These are phyloP conservation scores for Flaveria robusta DNA, from an alignment of 129 eudicot species.

Conservation along the genomic window DNA sequence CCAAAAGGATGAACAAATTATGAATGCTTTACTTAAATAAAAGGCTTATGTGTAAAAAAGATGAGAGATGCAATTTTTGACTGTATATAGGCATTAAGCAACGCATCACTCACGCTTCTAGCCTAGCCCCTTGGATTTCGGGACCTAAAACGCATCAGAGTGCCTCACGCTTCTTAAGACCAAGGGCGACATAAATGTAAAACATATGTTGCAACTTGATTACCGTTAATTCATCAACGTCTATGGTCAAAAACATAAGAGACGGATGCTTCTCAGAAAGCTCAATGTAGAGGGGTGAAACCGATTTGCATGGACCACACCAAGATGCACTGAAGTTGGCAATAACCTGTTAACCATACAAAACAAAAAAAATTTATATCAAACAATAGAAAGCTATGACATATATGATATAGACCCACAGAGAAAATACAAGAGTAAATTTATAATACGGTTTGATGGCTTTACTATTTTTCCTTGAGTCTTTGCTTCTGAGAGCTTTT, in stretches of 20 bases:
- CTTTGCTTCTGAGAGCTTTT: conserved; percentile 43
- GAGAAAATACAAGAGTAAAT: background rate
- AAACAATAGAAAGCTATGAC: background rate
- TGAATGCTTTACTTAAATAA: no score
- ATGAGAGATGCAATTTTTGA: no score
- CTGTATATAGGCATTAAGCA: no score
- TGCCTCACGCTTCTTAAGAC: no score
- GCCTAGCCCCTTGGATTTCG: no score
- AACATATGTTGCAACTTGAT: conserved; percentile 20
- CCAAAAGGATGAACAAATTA: no score
- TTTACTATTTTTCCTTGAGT: conserved; percentile 41
- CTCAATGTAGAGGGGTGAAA: conserved; percentile 73
- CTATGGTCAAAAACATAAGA: conserved; percentile 62
- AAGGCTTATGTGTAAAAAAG: no score
- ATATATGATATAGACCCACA: background rate
- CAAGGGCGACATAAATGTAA: background rate
- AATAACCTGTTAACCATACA: conserved; percentile 51
- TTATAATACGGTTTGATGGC: conserved; percentile 14
- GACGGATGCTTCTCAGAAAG: conserved; percentile 69
- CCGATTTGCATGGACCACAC: conserved; percentile 89
- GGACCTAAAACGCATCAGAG: no score
- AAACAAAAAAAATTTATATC: background rate
- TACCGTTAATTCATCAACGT: conserved; percentile 80
- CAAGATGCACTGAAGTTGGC: conserved; percentile 93
- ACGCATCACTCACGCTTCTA: no score